Evolutionary conservation across 2,329 filamentous ascomycete genomes (phyloP).

Genomic region (Coniochaeta sp.): DNA sequence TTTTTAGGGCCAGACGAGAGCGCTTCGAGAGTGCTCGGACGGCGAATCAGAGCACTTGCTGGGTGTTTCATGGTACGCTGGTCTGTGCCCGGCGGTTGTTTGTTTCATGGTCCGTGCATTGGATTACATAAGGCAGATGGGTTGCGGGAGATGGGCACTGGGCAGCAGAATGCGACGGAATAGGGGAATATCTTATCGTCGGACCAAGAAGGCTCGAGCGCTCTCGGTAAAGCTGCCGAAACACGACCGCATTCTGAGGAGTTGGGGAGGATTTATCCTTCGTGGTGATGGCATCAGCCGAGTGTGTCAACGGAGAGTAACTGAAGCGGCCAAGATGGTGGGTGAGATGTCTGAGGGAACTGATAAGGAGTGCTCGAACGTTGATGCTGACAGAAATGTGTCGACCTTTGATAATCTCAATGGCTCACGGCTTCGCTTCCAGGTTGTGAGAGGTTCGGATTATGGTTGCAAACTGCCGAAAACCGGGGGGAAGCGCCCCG

Average conservation of each 20-base stretch:
- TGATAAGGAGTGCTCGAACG: background rate
- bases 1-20: background rate
- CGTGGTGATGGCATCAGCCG: background rate
- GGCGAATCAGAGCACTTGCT: background rate
- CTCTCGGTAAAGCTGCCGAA: background rate
- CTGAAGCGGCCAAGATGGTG: background rate
- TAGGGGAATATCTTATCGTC: too few species aligned
- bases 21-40: background rate
- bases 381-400: too few species aligned
- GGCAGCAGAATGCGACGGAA: background rate
- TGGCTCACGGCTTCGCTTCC: too few species aligned
- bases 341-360: background rate
- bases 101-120: background rate
- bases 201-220: background rate
- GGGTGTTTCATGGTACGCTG: background rate
- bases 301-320: background rate
- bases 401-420: too few species aligned
- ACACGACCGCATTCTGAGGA: background rate
- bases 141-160: too few species aligned
- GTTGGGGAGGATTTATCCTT: background rate
- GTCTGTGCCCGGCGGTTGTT: background rate
- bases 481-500: too few species aligned
- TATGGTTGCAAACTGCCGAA: too few species aligned
- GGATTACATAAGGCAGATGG: background rate
- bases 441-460: too few species aligned